Base-by-base conservation (phyloP, 306 rosid genomes). In the Mimosa bimucronata region DNA sequence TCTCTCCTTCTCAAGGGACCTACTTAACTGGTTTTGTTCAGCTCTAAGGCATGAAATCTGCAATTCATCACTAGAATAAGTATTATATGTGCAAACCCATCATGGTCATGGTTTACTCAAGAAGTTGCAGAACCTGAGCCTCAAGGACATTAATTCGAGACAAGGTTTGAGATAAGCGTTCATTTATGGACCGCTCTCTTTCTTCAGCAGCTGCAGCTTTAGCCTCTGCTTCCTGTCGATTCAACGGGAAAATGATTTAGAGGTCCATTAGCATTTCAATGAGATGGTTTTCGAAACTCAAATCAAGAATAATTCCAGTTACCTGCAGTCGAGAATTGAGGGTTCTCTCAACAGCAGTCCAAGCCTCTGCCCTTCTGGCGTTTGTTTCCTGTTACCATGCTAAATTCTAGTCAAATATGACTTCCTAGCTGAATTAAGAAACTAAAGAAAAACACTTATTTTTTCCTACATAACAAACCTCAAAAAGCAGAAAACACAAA, bases 1-100 rank as follows among this genome's bases (percentile, higher is more conserved):
- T 83, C 99, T 88, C 88, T 96, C 99, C 91, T 96, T 96, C 80
- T 96, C 99, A 67, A 93, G 94, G 74, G 99, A 89, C 88, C 86
- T 93, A 62, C 94, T 96, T 87, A 96, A 79, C 73, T 96, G 99
- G 34, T 92, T 88, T 78, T 96, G 98, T 82, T 96, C 99, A 21
- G 98, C 93, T 90, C 99, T 91, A 37, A 96, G 96, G 80, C 98
- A 93, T 40, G 99, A 96, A 82, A 96, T 94, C 99, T 96, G 92
- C 12, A 89, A 88, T 73, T 79, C 78, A 79, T 66, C 38, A 66
- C 86, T 66, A 21, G 68, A 45, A 72, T 83, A 71, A 86, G 86
- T 86, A 71, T 74, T 7, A 26, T 38, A 4, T 30, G 71, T 50
- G 60, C 31, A 66, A 70, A 71, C 81, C 73, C 31, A 58, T 58